Conservation (phyloP, 2,329 filamentous ascomycete genomes). For the Ceratocystis colombiana region DNA sequence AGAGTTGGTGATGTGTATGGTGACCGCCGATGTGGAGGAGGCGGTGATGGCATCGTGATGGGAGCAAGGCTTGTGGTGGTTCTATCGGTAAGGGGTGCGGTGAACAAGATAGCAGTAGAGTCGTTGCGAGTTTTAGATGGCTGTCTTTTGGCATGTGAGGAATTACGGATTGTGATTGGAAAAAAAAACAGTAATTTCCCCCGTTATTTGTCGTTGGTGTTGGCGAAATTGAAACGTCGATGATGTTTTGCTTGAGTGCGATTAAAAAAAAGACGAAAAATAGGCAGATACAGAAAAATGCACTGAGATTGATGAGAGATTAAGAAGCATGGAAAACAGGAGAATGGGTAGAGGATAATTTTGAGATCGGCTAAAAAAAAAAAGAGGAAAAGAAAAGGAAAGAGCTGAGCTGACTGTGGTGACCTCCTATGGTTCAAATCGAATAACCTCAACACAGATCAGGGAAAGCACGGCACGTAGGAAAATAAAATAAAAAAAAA, state of each 20-base stretch:
- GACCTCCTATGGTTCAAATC: neutral
- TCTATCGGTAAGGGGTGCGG: neutral
- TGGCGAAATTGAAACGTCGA: too few relatives aligned
- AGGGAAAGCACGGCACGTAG: neutral
- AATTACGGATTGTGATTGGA: neutral
- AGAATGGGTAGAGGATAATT: neutral
- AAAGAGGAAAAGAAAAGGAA: neutral
- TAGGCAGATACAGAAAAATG: neutral
- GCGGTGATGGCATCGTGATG: conserved; percentile 16
- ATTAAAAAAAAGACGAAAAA: conserved; percentile 8
- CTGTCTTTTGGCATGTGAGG: conserved; percentile 5
- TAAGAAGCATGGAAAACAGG: neutral
- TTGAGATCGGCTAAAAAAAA: neutral
- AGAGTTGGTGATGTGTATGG: conserved; percentile 17
- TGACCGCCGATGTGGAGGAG: conserved; percentile 12
- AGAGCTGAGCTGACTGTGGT: neutral
- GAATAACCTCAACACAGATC: neutral
- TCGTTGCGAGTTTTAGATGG: neutral
- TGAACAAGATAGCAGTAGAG: neutral
- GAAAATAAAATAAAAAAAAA: neutral
- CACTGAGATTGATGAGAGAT: neutral
- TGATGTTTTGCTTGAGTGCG: neutral
- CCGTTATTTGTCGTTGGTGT: too few relatives aligned
- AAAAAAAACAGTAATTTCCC: neutral
- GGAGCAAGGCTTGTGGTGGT: neutral